Evolutionary conservation across 768 basidiomycete species (phyloP).

Genomic region (Rhodotorula babjevae): DNA sequence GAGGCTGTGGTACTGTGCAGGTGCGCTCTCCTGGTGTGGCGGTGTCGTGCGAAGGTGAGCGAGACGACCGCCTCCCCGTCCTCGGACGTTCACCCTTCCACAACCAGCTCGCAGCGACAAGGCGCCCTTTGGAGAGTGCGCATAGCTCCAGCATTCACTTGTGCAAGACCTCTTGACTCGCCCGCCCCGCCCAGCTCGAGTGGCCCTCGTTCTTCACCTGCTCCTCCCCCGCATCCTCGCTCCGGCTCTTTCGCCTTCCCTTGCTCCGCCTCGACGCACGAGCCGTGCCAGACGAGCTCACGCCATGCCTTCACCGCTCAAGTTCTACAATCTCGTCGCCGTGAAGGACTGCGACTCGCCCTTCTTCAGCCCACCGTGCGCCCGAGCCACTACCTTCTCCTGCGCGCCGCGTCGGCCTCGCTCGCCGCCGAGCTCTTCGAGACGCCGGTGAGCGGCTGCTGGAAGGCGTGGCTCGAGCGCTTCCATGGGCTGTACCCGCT

Average conservation of each 20-base stretch:
- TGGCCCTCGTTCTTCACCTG: not conserved
- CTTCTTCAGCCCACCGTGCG: conserved; percentile 18
- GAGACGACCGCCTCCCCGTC: too few species aligned
- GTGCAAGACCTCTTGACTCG: too few species aligned
- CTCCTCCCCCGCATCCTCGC: not conserved
- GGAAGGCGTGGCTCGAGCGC: conserved; percentile 1
- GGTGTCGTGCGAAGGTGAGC: too few species aligned
- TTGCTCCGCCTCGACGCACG: not conserved
- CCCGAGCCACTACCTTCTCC: conserved; percentile 4
- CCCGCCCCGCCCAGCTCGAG: too few species aligned
- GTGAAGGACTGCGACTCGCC: not conserved
- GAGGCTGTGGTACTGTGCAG: too few species aligned
- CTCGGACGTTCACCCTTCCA: too few species aligned
- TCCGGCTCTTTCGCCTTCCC: not conserved
- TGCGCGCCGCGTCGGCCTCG: conserved; percentile 4
- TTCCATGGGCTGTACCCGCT: conserved; percentile 6
- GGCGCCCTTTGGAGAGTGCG: too few species aligned
- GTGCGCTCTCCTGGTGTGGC: too few species aligned
- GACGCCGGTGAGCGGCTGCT: not conserved
- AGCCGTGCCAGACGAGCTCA: too few species aligned
- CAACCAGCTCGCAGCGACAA: too few species aligned
- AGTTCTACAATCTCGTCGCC: conserved; percentile 23
- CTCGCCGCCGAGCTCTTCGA: conserved; percentile 5
- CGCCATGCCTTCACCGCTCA: not conserved
- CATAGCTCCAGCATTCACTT: too few species aligned